phyloP scores from a whole-genome alignment of 805 yeast genomes.

The Tetrapisispora pingtungensis region DNA sequence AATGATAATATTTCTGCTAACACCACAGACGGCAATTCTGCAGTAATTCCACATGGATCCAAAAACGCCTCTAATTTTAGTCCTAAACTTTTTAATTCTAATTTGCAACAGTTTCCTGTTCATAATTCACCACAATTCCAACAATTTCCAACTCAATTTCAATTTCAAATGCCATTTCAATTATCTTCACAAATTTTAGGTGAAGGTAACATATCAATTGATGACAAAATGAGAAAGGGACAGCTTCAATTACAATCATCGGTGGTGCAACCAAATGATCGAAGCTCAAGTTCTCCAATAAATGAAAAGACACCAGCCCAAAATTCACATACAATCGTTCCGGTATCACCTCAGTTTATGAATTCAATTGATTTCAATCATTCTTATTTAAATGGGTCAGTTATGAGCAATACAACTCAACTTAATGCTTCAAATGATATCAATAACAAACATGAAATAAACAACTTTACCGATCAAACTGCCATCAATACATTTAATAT shows the following conservation, averaged over 20 bases:
- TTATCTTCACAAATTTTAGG: background rate
- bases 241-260: background rate
- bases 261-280: background rate
- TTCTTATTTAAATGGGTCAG: background rate
- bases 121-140: background rate
- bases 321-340: background rate
- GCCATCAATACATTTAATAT: slow-evolving; percentile 12
- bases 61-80: background rate
- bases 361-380: background rate
- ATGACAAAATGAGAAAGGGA: background rate
- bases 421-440: background rate
- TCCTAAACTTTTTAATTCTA: background rate
- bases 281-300: background rate
- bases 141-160: slow-evolving; percentile 1
- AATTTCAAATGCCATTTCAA: background rate
- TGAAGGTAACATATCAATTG: background rate
- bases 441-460: background rate
- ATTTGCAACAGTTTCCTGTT: background rate
- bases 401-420: background rate
- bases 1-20: slow-evolving; percentile 1
- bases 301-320: background rate
- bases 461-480: slow-evolving; percentile 13
- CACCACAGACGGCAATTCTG: too few species aligned
- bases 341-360: background rate
- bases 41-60: background rate